Evolutionary conservation across 2,329 filamentous ascomycete species (phyloP), one percentile per base, ranked within the genome.

Genomic region (Balansia obtecta): DNA sequence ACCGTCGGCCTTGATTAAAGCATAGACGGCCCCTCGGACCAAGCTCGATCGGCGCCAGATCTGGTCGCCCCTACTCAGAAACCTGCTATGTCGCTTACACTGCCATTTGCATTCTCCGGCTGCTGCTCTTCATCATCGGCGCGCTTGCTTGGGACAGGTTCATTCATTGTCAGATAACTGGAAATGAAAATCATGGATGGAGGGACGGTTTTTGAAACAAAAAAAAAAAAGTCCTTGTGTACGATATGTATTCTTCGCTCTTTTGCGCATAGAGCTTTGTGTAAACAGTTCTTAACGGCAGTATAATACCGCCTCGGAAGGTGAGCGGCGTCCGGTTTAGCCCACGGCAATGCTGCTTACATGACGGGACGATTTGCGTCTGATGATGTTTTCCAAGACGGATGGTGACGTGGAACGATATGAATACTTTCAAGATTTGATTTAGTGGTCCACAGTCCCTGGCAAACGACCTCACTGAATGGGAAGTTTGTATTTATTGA

Each of bases 1-100:
- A 71, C 64, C 57, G 74, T 75, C 50, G 74, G 75, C 55, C 71
- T 80, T 52, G 76, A 79, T 64, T 79, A 79, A 63, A 63, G 11
- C 22, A 11, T 10, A 16, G 6, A 9, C 27, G 37, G 9, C 32
- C 37, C 16, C 8, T n/a, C 9, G 2, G 3, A 18, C 27, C 27
- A 38, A 30, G 30, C 15, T 22, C 27, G 32, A 15, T 6, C 13
- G 39, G 37, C 46, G 22, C 15, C 16, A 32, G 15, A 15, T 12
- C 38, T 33, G 41, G 16, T 13, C 16, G 22, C 49, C 42, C 30
- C 13, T 18, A n/a, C 38, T 15, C 16, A 27, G 11, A 27, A 40
- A 48, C 10, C 10, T 12, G 16, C 3, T 27, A 7, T 15, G 22
- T 38, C n/a, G 7, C 18, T 18, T 12, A 30, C 32, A 34, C 20